Percentiles rank a stretch among this genome's conserved stretches.
Conservation (phyloP, 2,329 filamentous ascomycete genomes). For the Phialemonium atrogriseum region DNA sequence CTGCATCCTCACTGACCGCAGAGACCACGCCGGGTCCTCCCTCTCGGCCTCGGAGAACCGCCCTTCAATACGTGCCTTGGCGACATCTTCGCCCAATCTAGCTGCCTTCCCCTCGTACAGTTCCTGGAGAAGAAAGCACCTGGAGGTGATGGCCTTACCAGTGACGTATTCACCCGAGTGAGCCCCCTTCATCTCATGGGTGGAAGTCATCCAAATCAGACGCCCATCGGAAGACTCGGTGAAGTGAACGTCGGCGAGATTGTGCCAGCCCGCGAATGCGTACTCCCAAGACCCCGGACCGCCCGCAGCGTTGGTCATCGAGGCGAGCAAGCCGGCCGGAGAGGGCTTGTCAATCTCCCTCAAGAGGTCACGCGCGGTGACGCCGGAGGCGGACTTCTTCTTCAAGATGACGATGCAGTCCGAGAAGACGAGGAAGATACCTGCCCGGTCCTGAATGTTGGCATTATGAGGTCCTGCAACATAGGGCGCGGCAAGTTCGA, state of each 20-base stretch:
- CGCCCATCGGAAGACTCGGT: slow-evolving; percentile 60
- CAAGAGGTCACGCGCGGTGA: slow-evolving; percentile 68
- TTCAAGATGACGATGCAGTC: slow-evolving; percentile 72
- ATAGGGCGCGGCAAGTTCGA: slow-evolving; percentile 70
- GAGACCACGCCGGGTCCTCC: slow-evolving; percentile 71
- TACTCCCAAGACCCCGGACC: slow-evolving; percentile 61
- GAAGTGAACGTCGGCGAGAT: slow-evolving; percentile 61
- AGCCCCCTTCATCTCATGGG: slow-evolving; percentile 49
- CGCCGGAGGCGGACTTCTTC: slow-evolving; percentile 54
- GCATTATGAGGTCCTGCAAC: slow-evolving; percentile 26
- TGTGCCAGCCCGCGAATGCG: slow-evolving; percentile 65
- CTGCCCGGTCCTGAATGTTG: slow-evolving; percentile 41
- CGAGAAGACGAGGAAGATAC: slow-evolving; percentile 76
- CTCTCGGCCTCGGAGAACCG: slow-evolving; percentile 78
- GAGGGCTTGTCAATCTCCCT: slow-evolving; percentile 80
- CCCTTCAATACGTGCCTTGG: slow-evolving; percentile 77
- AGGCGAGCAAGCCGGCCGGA: slow-evolving; percentile 51
- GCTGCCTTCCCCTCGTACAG: slow-evolving; percentile 69
- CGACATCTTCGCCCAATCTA: slow-evolving; percentile 75
- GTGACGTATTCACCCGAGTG: slow-evolving; percentile 38
- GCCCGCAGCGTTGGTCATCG: slow-evolving; percentile 55
- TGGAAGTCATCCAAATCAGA: slow-evolving; percentile 60
- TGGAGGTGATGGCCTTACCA: slow-evolving; percentile 46
- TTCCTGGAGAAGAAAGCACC: slow-evolving; percentile 65
- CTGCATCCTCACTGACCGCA: slow-evolving; percentile 59